These are phyloP conservation scores for Grigorovia transvaalensis DNA, from an alignment of 805 yeast genomes.

Conservation along the genomic window DNA sequence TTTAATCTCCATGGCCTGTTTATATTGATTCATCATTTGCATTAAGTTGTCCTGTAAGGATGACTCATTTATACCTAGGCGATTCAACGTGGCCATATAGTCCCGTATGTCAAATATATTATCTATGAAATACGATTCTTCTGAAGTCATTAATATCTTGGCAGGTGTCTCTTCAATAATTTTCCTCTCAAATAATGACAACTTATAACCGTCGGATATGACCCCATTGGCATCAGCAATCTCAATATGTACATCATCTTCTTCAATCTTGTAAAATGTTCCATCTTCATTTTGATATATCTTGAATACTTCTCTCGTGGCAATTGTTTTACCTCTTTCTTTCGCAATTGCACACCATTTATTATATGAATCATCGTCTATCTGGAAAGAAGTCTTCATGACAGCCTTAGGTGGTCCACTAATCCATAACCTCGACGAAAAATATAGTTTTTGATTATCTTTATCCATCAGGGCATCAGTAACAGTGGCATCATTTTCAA, in stretches of 20 bases:
- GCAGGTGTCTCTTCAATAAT: constrained; percentile 53
- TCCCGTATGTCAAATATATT: constrained; percentile 41
- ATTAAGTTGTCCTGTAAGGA: constrained; percentile 40
- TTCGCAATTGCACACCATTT: constrained; percentile 21
- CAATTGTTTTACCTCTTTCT: constrained; percentile 11
- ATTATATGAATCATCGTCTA: constrained; percentile 16
- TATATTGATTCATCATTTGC: neutral
- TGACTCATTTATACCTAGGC: constrained; percentile 60
- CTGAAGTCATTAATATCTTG: constrained; percentile 36
- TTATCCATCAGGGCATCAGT: neutral
- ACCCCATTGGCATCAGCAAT: constrained; percentile 15
- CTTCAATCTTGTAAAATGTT: constrained; percentile 9
- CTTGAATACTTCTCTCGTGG: constrained; percentile 18
- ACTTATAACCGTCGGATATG: constrained; percentile 5
- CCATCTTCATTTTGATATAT: constrained; percentile 15
- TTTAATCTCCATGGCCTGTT: constrained; percentile 45
- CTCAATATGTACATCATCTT: constrained; percentile 9
- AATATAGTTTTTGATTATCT: constrained; percentile 35
- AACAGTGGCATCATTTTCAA: constrained; percentile 52
- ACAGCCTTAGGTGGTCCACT: constrained; percentile 72
- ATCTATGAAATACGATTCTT: constrained; percentile 66
- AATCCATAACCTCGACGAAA: constrained; percentile 64
- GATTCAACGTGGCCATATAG: constrained; percentile 53
- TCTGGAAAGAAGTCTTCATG: constrained; percentile 24
- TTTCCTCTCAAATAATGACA: constrained; percentile 39